Base-by-base conservation (phyloP, 192 early-diverging fungal species). In the Coemansia asiatica region DNA sequence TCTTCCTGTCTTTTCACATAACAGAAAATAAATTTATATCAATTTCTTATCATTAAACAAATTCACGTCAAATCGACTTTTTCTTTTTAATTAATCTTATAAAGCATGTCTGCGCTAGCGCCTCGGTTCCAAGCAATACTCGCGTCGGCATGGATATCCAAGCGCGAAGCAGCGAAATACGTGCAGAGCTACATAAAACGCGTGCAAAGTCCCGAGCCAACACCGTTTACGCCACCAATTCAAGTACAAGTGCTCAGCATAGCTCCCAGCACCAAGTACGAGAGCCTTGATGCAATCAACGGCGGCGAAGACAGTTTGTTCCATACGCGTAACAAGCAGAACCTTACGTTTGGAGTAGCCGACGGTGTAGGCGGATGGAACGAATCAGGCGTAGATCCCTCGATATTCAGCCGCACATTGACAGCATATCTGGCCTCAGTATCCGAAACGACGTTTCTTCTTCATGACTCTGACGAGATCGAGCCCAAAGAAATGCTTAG, bases 301-400 rank as follows among this genome's bases (percentile, higher is more conserved):
- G 79, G 79, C 6, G 79, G 79, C 21, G 79, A 82, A 48, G 79
- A 82, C 66, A 76, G 74, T 29, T 48, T 82, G 23, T 82, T 82
- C 54, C 79, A 82, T 49, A 71, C 63, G 15, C 74, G 64, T 4
- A 53, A 62, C 19, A 74, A 78, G 55, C 72, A 74, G 60, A 83
- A 78, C 71, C 60, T 83, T 4, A 63, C 74, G 1, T 76, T 57
- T 22, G 81, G 72, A n/a, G 81, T 83, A 12, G 58, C 72, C 2
- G 81, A 83, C 35, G 81, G 81, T 2, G 81, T 83, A 50, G 81
- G 81, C 12, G 81, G 81, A 21, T 83, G 81, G 81, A 74, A 75
- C 63, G 75, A 78, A 44, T 72, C 72, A 0, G 81, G 81, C 3
- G 62, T 83, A 2, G 81, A 83, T 22, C 81, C 81, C 7, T 82